A percentile compares a stretch with the other conserved stretches of the same genome.
Evolutionary conservation across 805 yeast genomes (phyloP).

Genomic region (Wickerhamia fluorescens): DNA sequence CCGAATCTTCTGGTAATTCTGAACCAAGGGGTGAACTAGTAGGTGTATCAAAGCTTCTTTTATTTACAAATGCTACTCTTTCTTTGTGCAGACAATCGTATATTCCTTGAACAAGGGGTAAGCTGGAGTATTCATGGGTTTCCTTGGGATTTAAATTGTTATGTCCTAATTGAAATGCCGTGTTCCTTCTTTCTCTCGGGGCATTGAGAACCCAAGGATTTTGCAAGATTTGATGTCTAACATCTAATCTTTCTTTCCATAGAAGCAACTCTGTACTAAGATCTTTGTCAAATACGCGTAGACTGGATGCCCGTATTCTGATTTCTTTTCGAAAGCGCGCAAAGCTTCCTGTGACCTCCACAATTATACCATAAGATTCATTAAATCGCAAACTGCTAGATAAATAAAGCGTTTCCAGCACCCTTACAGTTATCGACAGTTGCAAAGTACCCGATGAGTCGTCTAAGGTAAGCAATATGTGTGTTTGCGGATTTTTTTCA

Average conservation of each 20-base stretch:
- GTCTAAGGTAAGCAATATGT: slow-evolving; percentile 19
- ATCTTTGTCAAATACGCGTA: slow-evolving; percentile 3
- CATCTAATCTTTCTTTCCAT: slow-evolving; percentile 21
- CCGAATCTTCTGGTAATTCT: too few species aligned
- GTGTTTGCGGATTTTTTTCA: not conserved
- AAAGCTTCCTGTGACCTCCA: slow-evolving; percentile 18
- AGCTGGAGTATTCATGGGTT: not conserved
- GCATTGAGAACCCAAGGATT: slow-evolving; percentile 18
- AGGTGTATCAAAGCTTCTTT: too few species aligned
- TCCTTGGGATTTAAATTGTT: not conserved
- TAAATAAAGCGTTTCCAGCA: slow-evolving; percentile 7
- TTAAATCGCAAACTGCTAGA: slow-evolving; percentile 10
- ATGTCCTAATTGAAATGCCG: too few species aligned
- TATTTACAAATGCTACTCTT: too few species aligned
- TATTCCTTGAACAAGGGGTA: not conserved
- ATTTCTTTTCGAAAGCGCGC: not conserved
- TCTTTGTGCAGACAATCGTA: not conserved
- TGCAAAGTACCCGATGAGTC: slow-evolving; percentile 23
- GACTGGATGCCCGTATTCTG: not conserved
- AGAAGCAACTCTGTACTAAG: slow-evolving; percentile 19
- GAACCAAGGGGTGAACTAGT: too few species aligned
- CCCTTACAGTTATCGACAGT: slow-evolving; percentile 21
- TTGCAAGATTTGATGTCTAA: slow-evolving; percentile 10
- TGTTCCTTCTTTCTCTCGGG: too few species aligned
- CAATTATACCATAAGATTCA: slow-evolving; percentile 16